phyloP scores from a whole-genome alignment of 2,329 filamentous ascomycete species.

The Colletotrichum sp. region DNA sequence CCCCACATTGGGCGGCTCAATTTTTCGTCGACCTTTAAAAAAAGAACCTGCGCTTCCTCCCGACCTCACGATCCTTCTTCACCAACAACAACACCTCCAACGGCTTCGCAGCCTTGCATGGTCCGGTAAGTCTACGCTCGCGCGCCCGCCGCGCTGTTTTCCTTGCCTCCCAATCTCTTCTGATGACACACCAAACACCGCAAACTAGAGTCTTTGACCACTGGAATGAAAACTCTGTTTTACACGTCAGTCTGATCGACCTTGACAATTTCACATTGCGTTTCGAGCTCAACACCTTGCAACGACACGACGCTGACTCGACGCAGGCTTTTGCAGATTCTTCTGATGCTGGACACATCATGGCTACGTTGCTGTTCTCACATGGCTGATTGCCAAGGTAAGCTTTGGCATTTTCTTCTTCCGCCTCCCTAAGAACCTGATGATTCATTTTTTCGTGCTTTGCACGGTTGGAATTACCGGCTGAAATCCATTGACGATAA shows the following conservation, averaged over 20 bases:
- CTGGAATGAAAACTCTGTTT: constrained; percentile 82
- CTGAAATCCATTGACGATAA: constrained; percentile 83
- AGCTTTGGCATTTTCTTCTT: not conserved
- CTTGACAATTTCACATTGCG: constrained; percentile 12
- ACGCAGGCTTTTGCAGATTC: not conserved
- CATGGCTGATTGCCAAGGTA: constrained; percentile 9
- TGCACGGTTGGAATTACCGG: constrained; percentile 94
- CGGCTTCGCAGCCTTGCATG: constrained; percentile 10
- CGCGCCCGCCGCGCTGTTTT: not conserved
- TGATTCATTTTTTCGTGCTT: constrained; percentile 73
- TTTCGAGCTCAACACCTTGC: not conserved
- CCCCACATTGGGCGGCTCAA: constrained; percentile 20
- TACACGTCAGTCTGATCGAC: constrained; percentile 90
- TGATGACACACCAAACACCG: constrained; percentile 86
- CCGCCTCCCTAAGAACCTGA: constrained; percentile 30
- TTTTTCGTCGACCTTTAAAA: constrained; percentile 24
- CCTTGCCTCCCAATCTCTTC: constrained; percentile 36
- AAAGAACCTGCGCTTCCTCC: constrained; percentile 22
- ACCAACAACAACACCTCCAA: constrained; percentile 5
- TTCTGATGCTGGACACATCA: not conserved
- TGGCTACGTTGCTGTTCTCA: not conserved
- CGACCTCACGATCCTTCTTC: constrained; percentile 6
- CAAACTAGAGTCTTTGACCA: constrained; percentile 99
- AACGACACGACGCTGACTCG: not conserved
- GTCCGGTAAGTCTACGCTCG: constrained; percentile 28